These are phyloP conservation scores for Orobanche coerulescens DNA, from an alignment of 257 asterid genomes.

Conservation along the genomic window DNA sequence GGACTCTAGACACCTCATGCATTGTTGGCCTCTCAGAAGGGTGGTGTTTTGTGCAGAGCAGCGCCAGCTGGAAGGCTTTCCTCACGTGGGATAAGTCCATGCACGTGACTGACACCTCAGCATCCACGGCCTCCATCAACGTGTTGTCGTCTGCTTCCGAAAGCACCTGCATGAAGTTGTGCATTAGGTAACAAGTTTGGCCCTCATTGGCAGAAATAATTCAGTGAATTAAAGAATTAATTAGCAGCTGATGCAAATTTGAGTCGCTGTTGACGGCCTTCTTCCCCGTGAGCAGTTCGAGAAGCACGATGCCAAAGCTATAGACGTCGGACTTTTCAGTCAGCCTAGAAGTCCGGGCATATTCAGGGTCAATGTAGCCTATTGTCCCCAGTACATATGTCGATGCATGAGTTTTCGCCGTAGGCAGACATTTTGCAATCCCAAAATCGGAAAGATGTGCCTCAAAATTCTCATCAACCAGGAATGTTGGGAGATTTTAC, in stretches of 20 bases:
- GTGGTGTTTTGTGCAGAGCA: slow-evolving; percentile 68
- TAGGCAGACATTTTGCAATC: slow-evolving; percentile 62
- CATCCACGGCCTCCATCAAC: slow-evolving; percentile 78
- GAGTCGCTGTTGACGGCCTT: slow-evolving; percentile 78
- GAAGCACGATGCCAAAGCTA: slow-evolving; percentile 89
- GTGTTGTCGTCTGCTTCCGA: slow-evolving; percentile 79
- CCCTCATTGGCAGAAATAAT: too few species aligned
- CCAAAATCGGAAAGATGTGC: slow-evolving; percentile 97
- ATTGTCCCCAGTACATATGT: slow-evolving; percentile 91
- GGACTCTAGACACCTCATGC: slow-evolving; percentile 80
- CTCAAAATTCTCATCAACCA: slow-evolving; percentile 75
- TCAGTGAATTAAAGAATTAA: too few species aligned
- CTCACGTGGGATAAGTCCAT: slow-evolving; percentile 54
- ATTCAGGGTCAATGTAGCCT: slow-evolving; percentile 96
- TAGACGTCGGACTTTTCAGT: slow-evolving; percentile 96
- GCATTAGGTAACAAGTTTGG: too few species aligned
- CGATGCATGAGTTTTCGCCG: slow-evolving; percentile 76
- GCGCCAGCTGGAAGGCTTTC: slow-evolving; percentile 78
- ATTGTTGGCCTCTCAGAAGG: slow-evolving; percentile 85
- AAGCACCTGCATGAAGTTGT: slow-evolving; percentile 73
- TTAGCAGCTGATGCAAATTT: slow-evolving; percentile 91
- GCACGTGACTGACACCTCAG: slow-evolving; percentile 87
- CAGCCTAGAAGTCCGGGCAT: slow-evolving; percentile 82
- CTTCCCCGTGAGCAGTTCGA: slow-evolving; percentile 88
- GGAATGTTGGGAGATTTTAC: slow-evolving; percentile 87